Evolutionary conservation across 176 grass and related monocot species (phyloP).

Genomic region (Eragrostis nindensis): DNA sequence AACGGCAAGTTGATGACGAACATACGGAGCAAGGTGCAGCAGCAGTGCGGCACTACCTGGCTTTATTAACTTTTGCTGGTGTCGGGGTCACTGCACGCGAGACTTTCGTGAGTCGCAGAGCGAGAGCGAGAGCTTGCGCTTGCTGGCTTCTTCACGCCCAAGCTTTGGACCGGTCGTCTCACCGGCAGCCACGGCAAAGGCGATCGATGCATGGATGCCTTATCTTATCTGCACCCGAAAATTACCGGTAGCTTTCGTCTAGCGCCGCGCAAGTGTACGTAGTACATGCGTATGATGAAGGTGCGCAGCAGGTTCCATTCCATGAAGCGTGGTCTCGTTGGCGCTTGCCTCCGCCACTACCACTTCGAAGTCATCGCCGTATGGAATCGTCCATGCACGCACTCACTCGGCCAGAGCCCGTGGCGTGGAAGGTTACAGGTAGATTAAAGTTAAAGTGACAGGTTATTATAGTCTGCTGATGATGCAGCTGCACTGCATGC

Average conservation of each 20-base stretch:
- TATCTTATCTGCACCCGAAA: background rate
- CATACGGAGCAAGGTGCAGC: background rate
- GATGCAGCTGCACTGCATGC: background rate
- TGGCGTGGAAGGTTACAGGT: background rate
- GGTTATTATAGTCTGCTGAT: background rate
- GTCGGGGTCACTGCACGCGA: conserved; percentile 26
- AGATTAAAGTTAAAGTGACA: background rate
- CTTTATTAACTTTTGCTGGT: conserved; percentile 1
- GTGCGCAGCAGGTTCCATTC: background rate
- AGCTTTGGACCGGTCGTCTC: conserved; percentile 32
- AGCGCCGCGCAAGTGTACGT: background rate
- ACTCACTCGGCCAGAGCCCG: background rate
- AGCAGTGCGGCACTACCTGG: background rate
- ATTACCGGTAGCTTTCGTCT: background rate
- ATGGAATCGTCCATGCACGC: background rate
- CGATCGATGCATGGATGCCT: background rate
- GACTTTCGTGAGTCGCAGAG: conserved; percentile 24
- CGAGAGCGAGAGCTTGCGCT: no score
- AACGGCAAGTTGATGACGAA: no score
- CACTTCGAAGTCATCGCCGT: no score
- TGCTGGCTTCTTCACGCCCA: background rate
- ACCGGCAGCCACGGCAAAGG: background rate
- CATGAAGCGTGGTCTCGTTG: background rate
- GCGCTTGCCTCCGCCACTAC: background rate
- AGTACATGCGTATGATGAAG: background rate